Conservation (phyloP, 75 land plant species). For the Pinus tabuliformis region DNA sequence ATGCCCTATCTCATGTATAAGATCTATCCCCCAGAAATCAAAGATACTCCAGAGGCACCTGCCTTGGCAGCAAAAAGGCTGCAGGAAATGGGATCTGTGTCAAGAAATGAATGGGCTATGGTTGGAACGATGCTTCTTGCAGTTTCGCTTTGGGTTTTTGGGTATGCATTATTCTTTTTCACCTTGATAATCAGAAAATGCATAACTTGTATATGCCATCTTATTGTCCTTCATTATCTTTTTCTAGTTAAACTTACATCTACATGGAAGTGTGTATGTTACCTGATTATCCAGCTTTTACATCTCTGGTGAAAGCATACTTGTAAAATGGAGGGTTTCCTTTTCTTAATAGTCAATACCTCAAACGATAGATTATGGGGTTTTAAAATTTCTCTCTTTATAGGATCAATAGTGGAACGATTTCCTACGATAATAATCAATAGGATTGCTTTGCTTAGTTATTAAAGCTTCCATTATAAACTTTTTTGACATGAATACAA, state of each 20-base stretch:
- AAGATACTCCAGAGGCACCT: constrained; percentile 99
- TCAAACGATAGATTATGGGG: neutral
- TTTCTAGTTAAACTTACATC: no score
- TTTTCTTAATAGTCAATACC: no score
- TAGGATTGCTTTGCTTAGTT: neutral
- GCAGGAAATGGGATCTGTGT: constrained; percentile 83
- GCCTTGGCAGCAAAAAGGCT: constrained; percentile 81
- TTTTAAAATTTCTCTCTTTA: neutral
- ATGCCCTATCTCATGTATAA: constrained; percentile 86
- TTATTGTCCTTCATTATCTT: neutral
- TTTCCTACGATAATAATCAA: neutral
- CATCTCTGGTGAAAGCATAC: neutral
- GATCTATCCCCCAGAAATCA: constrained; percentile 91
- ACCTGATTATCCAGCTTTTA: no score
- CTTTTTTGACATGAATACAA: neutral
- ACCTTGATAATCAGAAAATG: neutral
- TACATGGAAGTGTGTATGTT: no score
- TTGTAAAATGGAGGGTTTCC: neutral
- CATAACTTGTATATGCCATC: neutral
- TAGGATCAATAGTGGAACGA: neutral
- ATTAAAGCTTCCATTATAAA: neutral
- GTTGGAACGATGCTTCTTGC: constrained; percentile 97
- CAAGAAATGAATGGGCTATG: constrained; percentile 93
- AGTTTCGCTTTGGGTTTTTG: constrained; percentile 94
- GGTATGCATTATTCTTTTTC: constrained; percentile 45